A percentile compares a stretch with the other conserved stretches of the same genome.
Evolutionary conservation across 345 rosid genomes (phyloP).

Genomic region (Tarenaya hassleriana): DNA sequence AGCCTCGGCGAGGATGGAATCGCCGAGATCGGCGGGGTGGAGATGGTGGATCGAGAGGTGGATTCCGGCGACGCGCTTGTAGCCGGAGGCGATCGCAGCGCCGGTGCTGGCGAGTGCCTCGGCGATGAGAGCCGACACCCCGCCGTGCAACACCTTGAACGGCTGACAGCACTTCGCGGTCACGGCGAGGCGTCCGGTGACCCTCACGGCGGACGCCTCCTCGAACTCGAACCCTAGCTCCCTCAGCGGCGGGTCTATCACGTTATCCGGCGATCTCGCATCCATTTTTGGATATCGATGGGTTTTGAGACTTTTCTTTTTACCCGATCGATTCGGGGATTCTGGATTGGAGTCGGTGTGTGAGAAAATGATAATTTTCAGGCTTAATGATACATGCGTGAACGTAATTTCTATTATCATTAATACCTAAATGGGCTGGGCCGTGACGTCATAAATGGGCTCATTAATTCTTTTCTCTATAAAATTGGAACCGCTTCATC

Average conservation of each 20-base stretch:
- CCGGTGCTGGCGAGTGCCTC: conserved; percentile 85
- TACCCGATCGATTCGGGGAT: too few species aligned
- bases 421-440: too few species aligned
- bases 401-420: too few species aligned
- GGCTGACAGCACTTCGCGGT: conserved; percentile 65
- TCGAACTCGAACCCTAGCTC: conserved; percentile 47
- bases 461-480: too few species aligned
- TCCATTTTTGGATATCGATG: conserved; percentile 24
- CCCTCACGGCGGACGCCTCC: conserved; percentile 43
- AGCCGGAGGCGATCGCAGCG: conserved; percentile 71
- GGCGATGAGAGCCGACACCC: conserved; percentile 81
- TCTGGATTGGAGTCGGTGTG: too few species aligned
- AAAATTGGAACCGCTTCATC: too few species aligned
- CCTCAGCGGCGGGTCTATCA: conserved; percentile 41
- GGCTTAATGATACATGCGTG: too few species aligned
- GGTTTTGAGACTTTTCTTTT: too few species aligned
- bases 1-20: conserved; percentile 62
- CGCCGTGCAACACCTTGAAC: conserved; percentile 91
- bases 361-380: too few species aligned
- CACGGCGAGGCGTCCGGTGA: conserved; percentile 56
- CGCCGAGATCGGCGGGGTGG: conserved; percentile 67
- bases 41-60: conserved; percentile 80
- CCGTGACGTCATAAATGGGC: too few species aligned
- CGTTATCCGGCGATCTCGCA: conserved; percentile 16
- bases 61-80: conserved; percentile 76